A percentile compares a stretch with the other conserved stretches of the same genome.
phyloP scores from a whole-genome alignment of 2,329 filamentous ascomycete genomes.

The Colletotrichum truncatum region DNA sequence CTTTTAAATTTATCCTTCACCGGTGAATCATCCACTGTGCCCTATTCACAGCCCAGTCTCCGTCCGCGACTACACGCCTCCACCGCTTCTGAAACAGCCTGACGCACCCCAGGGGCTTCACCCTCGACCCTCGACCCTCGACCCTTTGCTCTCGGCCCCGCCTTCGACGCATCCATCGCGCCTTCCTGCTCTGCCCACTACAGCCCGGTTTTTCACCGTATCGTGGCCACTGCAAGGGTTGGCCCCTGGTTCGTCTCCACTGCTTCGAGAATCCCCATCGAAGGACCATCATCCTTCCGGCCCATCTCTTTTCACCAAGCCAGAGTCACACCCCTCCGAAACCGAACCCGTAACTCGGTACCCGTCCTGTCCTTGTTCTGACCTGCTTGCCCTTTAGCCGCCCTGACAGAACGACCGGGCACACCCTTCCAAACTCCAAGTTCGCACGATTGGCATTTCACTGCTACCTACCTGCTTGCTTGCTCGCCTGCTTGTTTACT shows the following conservation, averaged over 20 bases:
- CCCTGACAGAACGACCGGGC: constrained; percentile 30
- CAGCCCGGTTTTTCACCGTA: constrained; percentile 27
- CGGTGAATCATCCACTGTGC: neutral
- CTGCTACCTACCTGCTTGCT: constrained; percentile 7
- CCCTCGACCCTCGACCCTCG: constrained; percentile 31
- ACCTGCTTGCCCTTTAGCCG: constrained; percentile 11
- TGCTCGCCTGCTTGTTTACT: constrained; percentile 23
- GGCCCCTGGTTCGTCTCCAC: constrained; percentile 26
- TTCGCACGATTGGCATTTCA: constrained; percentile 20
- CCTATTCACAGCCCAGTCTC: constrained; percentile 14
- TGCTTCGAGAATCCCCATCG: constrained; percentile 33
- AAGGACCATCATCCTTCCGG: constrained; percentile 13
- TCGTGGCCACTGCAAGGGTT: constrained; percentile 19
- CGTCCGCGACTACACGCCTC: constrained; percentile 18
- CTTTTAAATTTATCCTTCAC: too few relatives aligned
- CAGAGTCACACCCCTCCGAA: neutral
- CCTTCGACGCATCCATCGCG: constrained; percentile 17
- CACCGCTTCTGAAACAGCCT: constrained; percentile 46
- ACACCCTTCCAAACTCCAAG: constrained; percentile 25
- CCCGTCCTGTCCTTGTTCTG: constrained; percentile 5
- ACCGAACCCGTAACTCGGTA: neutral
- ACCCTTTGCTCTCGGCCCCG: constrained; percentile 38
- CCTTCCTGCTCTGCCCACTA: constrained; percentile 12
- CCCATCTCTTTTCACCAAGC: neutral
- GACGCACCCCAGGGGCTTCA: constrained; percentile 44